phyloP scores from a whole-genome alignment of 2,329 filamentous ascomycete genomes.

The Lachnellula cervina region DNA sequence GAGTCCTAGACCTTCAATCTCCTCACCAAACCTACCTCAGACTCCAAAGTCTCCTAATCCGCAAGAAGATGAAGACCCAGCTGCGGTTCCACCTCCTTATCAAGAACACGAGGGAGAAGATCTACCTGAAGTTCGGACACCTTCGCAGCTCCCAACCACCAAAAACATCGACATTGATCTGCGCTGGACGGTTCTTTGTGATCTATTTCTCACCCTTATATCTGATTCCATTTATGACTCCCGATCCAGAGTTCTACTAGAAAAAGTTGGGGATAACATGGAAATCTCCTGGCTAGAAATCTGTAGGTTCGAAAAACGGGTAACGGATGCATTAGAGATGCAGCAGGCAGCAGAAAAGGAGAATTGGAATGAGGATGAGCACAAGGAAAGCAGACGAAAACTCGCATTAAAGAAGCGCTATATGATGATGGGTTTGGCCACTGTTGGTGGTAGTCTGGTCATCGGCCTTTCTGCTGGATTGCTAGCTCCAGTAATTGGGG shows the following conservation, averaged over 20 bases:
- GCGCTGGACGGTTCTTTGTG: slow-evolving; percentile 93
- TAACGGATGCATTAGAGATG: slow-evolving; percentile 96
- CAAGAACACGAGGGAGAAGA: slow-evolving; percentile 62
- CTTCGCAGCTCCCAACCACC: slow-evolving; percentile 74
- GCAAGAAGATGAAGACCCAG: slow-evolving; percentile 36
- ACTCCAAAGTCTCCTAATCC: slow-evolving; percentile 1
- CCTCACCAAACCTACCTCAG: slow-evolving; percentile 14
- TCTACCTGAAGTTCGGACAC: slow-evolving; percentile 73
- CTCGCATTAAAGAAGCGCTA: slow-evolving; percentile 75
- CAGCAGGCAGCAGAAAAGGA: slow-evolving; percentile 91
- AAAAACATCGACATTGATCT: slow-evolving; percentile 92
- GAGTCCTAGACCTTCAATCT: slow-evolving; percentile 29
- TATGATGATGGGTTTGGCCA: slow-evolving; percentile 94
- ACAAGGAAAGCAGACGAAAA: slow-evolving; percentile 83
- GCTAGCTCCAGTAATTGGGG: slow-evolving; percentile 88
- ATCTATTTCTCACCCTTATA: slow-evolving; percentile 91
- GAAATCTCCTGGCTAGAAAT: slow-evolving; percentile 88
- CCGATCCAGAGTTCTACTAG: slow-evolving; percentile 77
- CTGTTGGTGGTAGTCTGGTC: slow-evolving; percentile 88
- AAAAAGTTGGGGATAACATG: slow-evolving; percentile 74
- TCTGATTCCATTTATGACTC: slow-evolving; percentile 93
- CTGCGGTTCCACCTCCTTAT: slow-evolving; percentile 54
- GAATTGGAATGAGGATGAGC: slow-evolving; percentile 95
- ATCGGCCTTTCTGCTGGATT: slow-evolving; percentile 92
- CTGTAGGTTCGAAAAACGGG: slow-evolving; percentile 92